These are phyloP conservation scores for Cryptococcus depauperatus DNA, from an alignment of 1,284 basidiomycete species.

Conservation along the genomic window DNA sequence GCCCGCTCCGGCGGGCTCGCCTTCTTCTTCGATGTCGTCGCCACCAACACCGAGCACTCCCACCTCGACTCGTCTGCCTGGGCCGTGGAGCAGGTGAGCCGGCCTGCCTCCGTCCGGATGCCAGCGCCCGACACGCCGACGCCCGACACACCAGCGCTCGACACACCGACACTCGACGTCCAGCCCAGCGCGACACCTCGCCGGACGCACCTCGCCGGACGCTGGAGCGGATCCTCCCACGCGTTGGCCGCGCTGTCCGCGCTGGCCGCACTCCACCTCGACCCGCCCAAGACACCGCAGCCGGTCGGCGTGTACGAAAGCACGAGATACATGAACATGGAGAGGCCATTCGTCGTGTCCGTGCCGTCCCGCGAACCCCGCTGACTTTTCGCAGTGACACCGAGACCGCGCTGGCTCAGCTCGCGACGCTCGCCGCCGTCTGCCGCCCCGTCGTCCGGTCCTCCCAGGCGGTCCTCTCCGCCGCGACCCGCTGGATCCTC, in stretches of 20 bases:
- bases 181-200: slow-evolving; percentile 7
- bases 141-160: slow-evolving; percentile 5
- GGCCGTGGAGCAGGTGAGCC: slow-evolving; percentile 24
- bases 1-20: slow-evolving; percentile 39
- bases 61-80: slow-evolving; percentile 41
- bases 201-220: slow-evolving; percentile 10
- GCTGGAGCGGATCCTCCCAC: slow-evolving; percentile 15
- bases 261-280: slow-evolving; percentile 33
- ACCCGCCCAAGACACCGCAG: slow-evolving; percentile 49
- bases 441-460: slow-evolving; percentile 50
- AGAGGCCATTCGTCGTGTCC: slow-evolving; percentile 48
- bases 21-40: slow-evolving; percentile 44
- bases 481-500: slow-evolving; percentile 29
- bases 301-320: slow-evolving; percentile 75
- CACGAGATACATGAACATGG: slow-evolving; percentile 67
- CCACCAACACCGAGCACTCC: slow-evolving; percentile 33
- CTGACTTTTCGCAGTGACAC: slow-evolving; percentile 38
- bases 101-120: slow-evolving; percentile 23
- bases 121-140: slow-evolving; percentile 9
- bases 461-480: slow-evolving; percentile 25
- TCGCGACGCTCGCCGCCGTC: slow-evolving; percentile 54
- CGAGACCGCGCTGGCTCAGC: slow-evolving; percentile 51
- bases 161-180: slow-evolving; percentile 4
- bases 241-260: slow-evolving; percentile 20
- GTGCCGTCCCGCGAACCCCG: slow-evolving; percentile 2